Base-by-base conservation (phyloP, 371 early-diverging fungal species). In the Mycotypha africana region DNA sequence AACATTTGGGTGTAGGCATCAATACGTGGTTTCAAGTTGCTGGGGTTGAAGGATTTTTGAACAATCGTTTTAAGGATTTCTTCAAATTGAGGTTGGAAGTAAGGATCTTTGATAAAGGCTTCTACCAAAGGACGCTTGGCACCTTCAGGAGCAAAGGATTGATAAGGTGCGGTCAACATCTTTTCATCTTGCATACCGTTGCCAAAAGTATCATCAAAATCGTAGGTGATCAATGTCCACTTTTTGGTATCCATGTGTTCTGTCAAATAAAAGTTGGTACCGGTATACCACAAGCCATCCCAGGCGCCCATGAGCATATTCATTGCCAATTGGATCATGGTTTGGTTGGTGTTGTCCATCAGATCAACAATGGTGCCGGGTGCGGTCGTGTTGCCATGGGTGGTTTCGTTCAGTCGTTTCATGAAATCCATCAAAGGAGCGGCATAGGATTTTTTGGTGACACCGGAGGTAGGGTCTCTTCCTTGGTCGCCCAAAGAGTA, bases 201-300 rank as follows among this genome's bases (percentile, higher is more conserved):
- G 6, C 76, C 76, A 33, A 76, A 69, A 0, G 70, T 72, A 40
- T 76, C 76, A 24, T 78, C 79, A 48, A 75, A 78, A 33, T 78
- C 79, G 15, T 65, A 74, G n/a, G 65, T 66, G 22, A 76, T 63
- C 41, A 70, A 49, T 16, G 53, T 64, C 79, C 79, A 78, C 38
- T 71, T 65, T 15, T 62, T 55, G 16, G 56, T 47, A 10, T 62
- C 43, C 7, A 57, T 50, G 42, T 78, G 56, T 41, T 74, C 61
- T 32, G 58, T 70, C 50, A 78, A 36, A 32, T 72, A 74, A 47
- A 56, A 78, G 49, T 75, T 78, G 38, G 58, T 63, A 15, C 58
- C 70, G 37, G 56, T 58, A 23, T 60, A 53, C 70, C 70, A 74
- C 38, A 60, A 37, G 25, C 76, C 74, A 42, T 78, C 79, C 66